Percentiles rank a stretch among this genome's conserved stretches.
Evolutionary conservation across 2,329 filamentous ascomycete species (phyloP).

Genomic region (Ustulina deusta): DNA sequence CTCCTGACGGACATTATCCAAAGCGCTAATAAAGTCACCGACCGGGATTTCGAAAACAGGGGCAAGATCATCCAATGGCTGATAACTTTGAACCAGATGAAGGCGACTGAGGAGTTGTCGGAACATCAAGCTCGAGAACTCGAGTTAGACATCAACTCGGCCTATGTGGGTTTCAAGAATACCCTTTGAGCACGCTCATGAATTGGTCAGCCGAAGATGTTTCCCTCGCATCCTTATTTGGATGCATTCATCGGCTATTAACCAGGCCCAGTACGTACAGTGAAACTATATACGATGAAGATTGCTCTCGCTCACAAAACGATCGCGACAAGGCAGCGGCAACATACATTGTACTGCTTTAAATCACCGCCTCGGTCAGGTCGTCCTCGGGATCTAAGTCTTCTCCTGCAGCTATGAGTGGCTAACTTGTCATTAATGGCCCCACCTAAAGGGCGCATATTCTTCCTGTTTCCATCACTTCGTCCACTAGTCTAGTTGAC

Average conservation of each 20-base stretch:
- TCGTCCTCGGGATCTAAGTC: slow-evolving; percentile 7
- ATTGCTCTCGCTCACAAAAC: background rate
- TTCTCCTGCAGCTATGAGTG: slow-evolving; percentile 29
- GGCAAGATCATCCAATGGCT: slow-evolving; percentile 99
- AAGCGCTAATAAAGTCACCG: slow-evolving; percentile 95
- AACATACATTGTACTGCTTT: slow-evolving; percentile 9
- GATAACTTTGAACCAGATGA: slow-evolving; percentile 97
- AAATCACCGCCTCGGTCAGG: slow-evolving; percentile 4
- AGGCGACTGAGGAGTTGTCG: slow-evolving; percentile 88
- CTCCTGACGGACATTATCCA: slow-evolving; percentile 96
- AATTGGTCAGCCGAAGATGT: background rate
- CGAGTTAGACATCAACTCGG: slow-evolving; percentile 92
- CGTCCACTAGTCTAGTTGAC: background rate
- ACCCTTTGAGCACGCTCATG: slow-evolving; percentile 61
- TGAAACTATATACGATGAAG: slow-evolving; percentile 1
- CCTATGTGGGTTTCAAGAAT: slow-evolving; percentile 92
- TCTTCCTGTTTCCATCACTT: slow-evolving; percentile 28
- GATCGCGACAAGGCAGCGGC: background rate
- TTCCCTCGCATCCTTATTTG: background rate
- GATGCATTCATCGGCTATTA: background rate
- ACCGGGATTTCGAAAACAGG: slow-evolving; percentile 92
- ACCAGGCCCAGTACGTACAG: background rate
- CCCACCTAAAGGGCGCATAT: slow-evolving; percentile 37
- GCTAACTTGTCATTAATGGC: slow-evolving; percentile 27
- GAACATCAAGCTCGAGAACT: slow-evolving; percentile 90